Percentiles rank a stretch among this genome's conserved stretches.
These are phyloP conservation scores for Fusarium nelsonii DNA, from an alignment of 2,329 filamentous ascomycete genomes.

Conservation along the genomic window DNA sequence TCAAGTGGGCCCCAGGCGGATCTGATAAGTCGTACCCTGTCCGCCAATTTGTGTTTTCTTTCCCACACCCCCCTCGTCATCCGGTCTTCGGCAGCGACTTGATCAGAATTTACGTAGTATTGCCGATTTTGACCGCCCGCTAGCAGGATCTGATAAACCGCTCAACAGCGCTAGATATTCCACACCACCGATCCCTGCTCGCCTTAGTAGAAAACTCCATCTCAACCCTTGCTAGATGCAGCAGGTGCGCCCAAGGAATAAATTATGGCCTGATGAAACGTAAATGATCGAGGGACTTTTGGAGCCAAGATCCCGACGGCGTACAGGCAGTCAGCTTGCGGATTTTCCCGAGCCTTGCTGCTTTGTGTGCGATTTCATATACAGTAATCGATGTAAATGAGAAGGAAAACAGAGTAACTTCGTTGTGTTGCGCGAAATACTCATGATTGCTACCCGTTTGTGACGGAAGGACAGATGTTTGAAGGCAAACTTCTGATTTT, in stretches of 20 bases:
- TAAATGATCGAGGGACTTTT: background rate
- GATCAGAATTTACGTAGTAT: background rate
- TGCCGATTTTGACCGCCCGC: conserved; percentile 20
- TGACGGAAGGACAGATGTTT: too few species aligned
- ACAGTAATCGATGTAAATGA: background rate
- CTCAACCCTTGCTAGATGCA: conserved; percentile 3
- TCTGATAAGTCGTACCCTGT: conserved; percentile 45
- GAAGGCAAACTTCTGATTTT: too few species aligned
- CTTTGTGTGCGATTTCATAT: background rate
- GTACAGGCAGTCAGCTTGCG: background rate
- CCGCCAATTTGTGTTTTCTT: background rate
- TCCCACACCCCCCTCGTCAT: conserved; percentile 15
- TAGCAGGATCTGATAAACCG: conserved; percentile 41
- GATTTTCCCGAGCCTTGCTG: background rate
- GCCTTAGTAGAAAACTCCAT: background rate
- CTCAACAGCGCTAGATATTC: conserved; percentile 16
- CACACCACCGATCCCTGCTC: background rate
- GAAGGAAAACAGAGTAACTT: too few species aligned
- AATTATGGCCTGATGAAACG: conserved; percentile 15
- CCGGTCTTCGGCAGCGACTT: conserved; percentile 30
- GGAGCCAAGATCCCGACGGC: background rate
- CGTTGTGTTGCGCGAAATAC: background rate
- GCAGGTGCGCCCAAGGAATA: background rate
- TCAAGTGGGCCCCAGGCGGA: conserved; percentile 40
- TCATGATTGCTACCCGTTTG: too few species aligned